phyloP scores from a whole-genome alignment of 2,329 filamentous ascomycete genomes.

The Monosporascus cannonballus region DNA sequence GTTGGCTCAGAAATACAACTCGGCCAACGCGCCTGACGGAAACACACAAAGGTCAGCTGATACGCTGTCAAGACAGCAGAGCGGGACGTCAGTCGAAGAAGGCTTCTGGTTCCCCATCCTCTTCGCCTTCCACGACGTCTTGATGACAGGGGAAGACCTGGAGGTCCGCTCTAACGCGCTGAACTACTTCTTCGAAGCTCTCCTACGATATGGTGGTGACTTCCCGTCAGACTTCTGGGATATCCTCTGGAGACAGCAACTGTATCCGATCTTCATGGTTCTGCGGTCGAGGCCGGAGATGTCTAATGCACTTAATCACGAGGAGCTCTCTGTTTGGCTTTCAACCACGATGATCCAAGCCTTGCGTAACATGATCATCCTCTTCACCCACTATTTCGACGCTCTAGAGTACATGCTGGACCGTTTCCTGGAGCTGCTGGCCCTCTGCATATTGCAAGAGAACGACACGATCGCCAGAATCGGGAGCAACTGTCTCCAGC shows the following conservation, averaged over 20 bases:
- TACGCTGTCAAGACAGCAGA: constrained; percentile 50
- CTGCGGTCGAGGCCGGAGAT: constrained; percentile 94
- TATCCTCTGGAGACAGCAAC: constrained; percentile 90
- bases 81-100: constrained; percentile 84
- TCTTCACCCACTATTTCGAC: constrained; percentile 98
- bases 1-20: constrained; percentile 58
- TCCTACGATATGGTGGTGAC: constrained; percentile 82
- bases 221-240: constrained; percentile 98
- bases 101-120: constrained; percentile 98
- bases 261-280: constrained; percentile 98
- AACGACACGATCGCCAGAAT: constrained; percentile 98
- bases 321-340: constrained; percentile 96
- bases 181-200: constrained; percentile 92
- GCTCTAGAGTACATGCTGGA: constrained; percentile 96
- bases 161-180: constrained; percentile 88
- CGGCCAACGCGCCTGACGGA: constrained; percentile 27
- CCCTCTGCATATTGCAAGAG: constrained; percentile 96
- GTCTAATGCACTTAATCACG: constrained; percentile 89
- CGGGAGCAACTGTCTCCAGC: constrained; percentile 95
- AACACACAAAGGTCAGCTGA: constrained; percentile 35
- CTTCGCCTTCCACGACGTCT: constrained; percentile 95
- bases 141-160: constrained; percentile 98
- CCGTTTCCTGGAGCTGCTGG: constrained; percentile 89
- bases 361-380: constrained; percentile 92
- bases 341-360: constrained; percentile 99